Evolutionary conservation across 768 basidiomycete genomes (phyloP).

Genomic region (Zangia roseola): DNA sequence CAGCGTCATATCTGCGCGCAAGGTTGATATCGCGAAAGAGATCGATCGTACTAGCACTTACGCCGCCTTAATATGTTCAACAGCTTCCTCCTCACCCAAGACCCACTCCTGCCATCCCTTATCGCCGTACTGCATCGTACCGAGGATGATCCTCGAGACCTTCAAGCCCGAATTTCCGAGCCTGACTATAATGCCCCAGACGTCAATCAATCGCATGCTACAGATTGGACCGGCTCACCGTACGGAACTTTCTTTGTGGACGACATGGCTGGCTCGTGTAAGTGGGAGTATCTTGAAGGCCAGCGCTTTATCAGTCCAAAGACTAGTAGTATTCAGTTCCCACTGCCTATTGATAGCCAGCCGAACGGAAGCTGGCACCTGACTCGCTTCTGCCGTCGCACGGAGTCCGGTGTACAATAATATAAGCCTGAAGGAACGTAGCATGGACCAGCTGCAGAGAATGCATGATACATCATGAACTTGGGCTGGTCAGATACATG

Average conservation of each 20-base stretch:
- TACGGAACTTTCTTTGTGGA: constrained; percentile 30
- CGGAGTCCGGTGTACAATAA: too few species aligned
- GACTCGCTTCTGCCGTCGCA: too few species aligned
- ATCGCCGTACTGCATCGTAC: constrained; percentile 45
- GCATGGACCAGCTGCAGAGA: too few species aligned
- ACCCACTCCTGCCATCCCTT: constrained; percentile 57
- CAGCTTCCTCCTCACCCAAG: constrained; percentile 42
- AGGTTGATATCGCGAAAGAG: neutral
- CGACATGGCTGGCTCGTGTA: constrained; percentile 15
- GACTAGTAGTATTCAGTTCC: constrained; percentile 8
- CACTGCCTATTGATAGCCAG: constrained; percentile 18
- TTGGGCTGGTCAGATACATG: too few species aligned
- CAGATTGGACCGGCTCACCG: constrained; percentile 21
- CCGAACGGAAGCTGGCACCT: neutral
- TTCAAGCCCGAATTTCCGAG: constrained; percentile 50
- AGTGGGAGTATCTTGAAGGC: neutral
- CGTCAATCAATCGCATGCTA: neutral
- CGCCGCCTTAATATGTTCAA: constrained; percentile 49
- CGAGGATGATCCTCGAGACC: constrained; percentile 51
- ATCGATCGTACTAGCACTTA: constrained; percentile 26
- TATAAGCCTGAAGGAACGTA: too few species aligned
- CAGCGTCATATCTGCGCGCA: constrained; percentile 32
- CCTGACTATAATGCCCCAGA: constrained; percentile 27
- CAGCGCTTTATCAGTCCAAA: neutral
- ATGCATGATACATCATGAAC: too few species aligned